These are phyloP conservation scores for Melastoma malabathricum DNA, from an alignment of 345 rosid genomes.

Conservation along the genomic window DNA sequence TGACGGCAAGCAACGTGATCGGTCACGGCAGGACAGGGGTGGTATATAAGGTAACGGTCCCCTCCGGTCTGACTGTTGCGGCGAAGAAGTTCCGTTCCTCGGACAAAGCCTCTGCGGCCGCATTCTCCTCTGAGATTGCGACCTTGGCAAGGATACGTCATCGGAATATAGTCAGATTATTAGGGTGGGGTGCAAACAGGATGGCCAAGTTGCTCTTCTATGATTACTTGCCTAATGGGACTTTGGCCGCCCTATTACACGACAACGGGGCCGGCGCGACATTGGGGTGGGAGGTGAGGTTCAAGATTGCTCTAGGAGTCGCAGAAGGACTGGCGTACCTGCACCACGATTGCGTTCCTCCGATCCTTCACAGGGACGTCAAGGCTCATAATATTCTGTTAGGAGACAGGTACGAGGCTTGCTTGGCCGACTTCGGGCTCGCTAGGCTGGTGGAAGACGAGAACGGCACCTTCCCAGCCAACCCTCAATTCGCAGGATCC, in stretches of 20 bases:
- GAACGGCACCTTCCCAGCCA: conserved; percentile 29
- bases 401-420: conserved; percentile 54
- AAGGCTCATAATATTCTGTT: conserved; percentile 62
- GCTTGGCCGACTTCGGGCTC: conserved; percentile 62
- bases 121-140: conserved; percentile 57
- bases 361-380: conserved; percentile 63
- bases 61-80: conserved; percentile 38
- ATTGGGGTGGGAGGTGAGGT: conserved; percentile 62
- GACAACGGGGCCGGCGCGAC: conserved; percentile 19
- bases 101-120: conserved; percentile 37
- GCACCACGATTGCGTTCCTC: conserved; percentile 63
- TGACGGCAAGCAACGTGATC: conserved; percentile 38
- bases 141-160: conserved; percentile 59
- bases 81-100: conserved; percentile 65
- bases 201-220: conserved; percentile 48
- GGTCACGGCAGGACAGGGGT: conserved; percentile 61
- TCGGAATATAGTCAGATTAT: conserved; percentile 55
- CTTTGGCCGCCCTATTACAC: conserved; percentile 47
- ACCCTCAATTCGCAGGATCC: conserved; percentile 45
- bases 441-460: conserved; percentile 46
- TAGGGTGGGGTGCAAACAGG: conserved; percentile 52
- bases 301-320: conserved; percentile 48
- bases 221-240: conserved; percentile 58
- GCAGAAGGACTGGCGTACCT: conserved; percentile 68
- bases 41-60: conserved; percentile 53